Percentiles rank a stretch among this genome's conserved stretches.
These are phyloP conservation scores for Beauveria sp. DNA, from an alignment of 2,329 filamentous ascomycete genomes.

Conservation along the genomic window DNA sequence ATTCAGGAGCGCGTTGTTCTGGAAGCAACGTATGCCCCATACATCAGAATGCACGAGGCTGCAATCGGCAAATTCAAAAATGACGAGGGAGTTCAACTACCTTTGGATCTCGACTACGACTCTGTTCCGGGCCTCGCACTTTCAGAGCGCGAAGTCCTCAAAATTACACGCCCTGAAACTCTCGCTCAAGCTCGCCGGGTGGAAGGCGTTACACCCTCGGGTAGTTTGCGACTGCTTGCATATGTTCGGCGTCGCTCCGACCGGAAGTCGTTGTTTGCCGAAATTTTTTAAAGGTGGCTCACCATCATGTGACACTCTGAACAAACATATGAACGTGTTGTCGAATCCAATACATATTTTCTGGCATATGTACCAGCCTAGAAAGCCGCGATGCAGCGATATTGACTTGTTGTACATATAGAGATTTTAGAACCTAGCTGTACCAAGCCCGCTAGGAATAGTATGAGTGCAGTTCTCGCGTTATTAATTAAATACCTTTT, in stretches of 20 bases:
- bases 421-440: neutral
- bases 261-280: neutral
- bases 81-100: slow-evolving; percentile 70
- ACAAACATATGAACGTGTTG: neutral
- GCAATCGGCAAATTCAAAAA: slow-evolving; percentile 60
- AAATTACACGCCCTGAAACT: slow-evolving; percentile 67
- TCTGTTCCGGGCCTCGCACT: slow-evolving; percentile 65
- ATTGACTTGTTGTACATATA: neutral
- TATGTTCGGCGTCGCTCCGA: slow-evolving; percentile 40
- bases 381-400: neutral
- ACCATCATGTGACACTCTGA: neutral
- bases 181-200: slow-evolving; percentile 82
- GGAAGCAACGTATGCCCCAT: slow-evolving; percentile 81
- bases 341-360: neutral
- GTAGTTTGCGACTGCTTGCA: slow-evolving; percentile 52
- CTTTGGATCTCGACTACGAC: slow-evolving; percentile 69
- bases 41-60: slow-evolving; percentile 64
- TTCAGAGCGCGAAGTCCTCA: slow-evolving; percentile 68
- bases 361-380: neutral
- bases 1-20: slow-evolving; percentile 67
- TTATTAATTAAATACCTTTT: no score
- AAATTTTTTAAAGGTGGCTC: neutral
- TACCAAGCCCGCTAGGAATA: no score
- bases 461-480: no score
- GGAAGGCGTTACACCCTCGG: slow-evolving; percentile 66